Base-by-base conservation (phyloP, 345 rosid species). In the Tarenaya hassleriana region DNA sequence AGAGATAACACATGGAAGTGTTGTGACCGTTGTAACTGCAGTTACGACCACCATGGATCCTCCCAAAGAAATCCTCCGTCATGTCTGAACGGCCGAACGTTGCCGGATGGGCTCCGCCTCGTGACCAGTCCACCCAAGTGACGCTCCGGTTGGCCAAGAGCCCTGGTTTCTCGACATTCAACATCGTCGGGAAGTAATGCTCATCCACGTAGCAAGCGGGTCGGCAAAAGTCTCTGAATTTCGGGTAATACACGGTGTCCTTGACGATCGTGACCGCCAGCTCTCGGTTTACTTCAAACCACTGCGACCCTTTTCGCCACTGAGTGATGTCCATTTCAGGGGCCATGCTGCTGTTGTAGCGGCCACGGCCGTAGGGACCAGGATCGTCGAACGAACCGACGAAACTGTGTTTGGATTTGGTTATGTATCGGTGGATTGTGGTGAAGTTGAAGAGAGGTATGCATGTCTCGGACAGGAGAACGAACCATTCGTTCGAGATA, bases 101-200 rank as follows among this genome's bases (percentile, higher is more conserved):
- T 27, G 94, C 97, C 0, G 97, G 99, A 70, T 88, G 99, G 48
- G 95, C 61, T 0, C 97, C 97, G 0, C 99, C 99, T 44, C 99
- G 72, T 0, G 99, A 94, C 99, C 97, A 94, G 67, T 94, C 99
- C 19, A 81, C 95, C 94, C 91, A 88, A 0, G 98, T 88, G 47
- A 83, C 8, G 77, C 91, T 88, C 65, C 97, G 68, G 52, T 92
- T 92, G 7, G 97, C 98, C 35, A 92, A 20, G 16, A 47, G 73
- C 8, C 45, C n/a, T 16, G 88, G 55, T 19, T 81, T 77, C 70
- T 73, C 62, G n/a, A 92, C 77, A n/a, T 83, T 77, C 47, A 92
- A 69, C 98, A 88, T 85, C 7, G 98, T 88, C 0, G 97, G 97
- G 73, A 92, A 86, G 56, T 85, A 88, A 70, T 92, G 98, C 67